A percentile compares a stretch with the other conserved stretches of the same genome.
Conservation (phyloP, 2,329 filamentous ascomycete species). For the Fulvia fulva region DNA sequence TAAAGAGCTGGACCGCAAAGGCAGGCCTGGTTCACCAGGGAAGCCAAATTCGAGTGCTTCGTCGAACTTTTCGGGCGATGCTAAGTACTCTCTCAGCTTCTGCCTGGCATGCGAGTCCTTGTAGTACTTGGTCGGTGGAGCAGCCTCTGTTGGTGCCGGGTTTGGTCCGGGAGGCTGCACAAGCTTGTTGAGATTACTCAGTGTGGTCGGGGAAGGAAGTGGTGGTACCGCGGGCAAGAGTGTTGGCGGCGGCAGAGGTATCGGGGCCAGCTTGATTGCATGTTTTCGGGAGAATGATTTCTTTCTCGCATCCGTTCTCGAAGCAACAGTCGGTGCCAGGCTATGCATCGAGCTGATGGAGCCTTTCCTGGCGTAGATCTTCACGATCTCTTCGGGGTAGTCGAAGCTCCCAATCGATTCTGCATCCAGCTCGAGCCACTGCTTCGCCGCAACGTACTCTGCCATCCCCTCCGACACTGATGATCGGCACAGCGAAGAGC, state of each 20-base stretch:
- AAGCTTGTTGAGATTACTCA: constrained; percentile 2
- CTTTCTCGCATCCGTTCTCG: constrained; percentile 2
- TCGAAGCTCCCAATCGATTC: constrained; percentile 14
- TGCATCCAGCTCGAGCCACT: constrained; percentile 16
- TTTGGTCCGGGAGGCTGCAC: constrained; percentile 5
- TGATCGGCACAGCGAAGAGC: constrained; percentile 10
- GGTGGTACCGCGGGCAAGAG: constrained; percentile 25
- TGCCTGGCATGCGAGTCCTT: constrained; percentile 83
- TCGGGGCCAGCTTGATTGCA: constrained; percentile 23
- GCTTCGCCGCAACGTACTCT: constrained; percentile 14
- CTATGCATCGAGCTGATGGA: constrained; percentile 13
- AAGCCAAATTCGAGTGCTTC: constrained; percentile 94
- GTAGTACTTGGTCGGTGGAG: constrained; percentile 58
- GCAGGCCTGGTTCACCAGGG: constrained; percentile 41
- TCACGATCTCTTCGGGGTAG: constrained; percentile 2
- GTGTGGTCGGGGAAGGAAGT: constrained; percentile 13
- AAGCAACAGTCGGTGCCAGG: constrained; percentile 4
- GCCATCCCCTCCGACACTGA: constrained; percentile 8
- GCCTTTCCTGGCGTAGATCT: constrained; percentile 9
- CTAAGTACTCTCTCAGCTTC: constrained; percentile 80
- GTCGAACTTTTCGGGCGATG: constrained; percentile 90
- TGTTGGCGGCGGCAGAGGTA: constrained; percentile 29
- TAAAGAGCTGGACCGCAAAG: constrained; percentile 10
- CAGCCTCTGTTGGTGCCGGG: neutral
- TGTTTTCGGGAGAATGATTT: constrained; percentile 22